Evolutionary conservation across 768 basidiomycete genomes (phyloP), one percentile per base, ranked within the genome.

Genomic region (Clathrus columnatus): DNA sequence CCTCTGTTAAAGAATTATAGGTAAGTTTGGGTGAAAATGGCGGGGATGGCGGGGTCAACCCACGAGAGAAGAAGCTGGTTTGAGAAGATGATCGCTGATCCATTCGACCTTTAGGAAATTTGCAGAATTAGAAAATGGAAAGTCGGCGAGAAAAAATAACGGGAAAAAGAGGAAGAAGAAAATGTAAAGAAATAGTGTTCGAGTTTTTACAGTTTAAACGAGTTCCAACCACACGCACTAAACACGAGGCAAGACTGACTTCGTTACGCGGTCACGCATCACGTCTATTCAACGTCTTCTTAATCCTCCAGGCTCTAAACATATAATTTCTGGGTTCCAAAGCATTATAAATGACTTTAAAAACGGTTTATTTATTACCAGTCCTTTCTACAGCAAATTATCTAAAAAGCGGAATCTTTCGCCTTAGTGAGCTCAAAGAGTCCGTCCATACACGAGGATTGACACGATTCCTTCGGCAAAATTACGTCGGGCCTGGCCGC

Each of bases 191-290:
- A 36, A 36, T n/a, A 14, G 36, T n/a, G 14, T 11, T 36, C 7
- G 36, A 36, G 11, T 36, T 36, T 36, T 36, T 36, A 36, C 36
- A 36, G n/a, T n/a, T n/a, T 14, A 36, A 8, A n/a, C 36, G 11
- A 11, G 36, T 36, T 36, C n/a, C 11, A 36, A 42, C 20, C 20
- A 30, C 51, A 55, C 46, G 54, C 54, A 55, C 54, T 16, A 46
- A 23, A 55, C 54, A 55, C 54, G 54, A 55, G 54, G 54, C 54
- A 47, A 46, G 36, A n/a, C 20, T 26, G 24, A 23, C 48, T 54
- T 46, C 45, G 30, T 54, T 45, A 43, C 53, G 42, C 26, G 23
- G 28, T 27, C 23, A 30, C 54, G 46, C 49, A 26, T 50, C 23
- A 36, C 36, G 4, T 36, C 36, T 11, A 36, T n/a, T n/a, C n/a